Evolutionary conservation across 2,329 filamentous ascomycete genomes (phyloP), one percentile per base, ranked within the genome.

Genomic region (Colletotrichum simmondsii): DNA sequence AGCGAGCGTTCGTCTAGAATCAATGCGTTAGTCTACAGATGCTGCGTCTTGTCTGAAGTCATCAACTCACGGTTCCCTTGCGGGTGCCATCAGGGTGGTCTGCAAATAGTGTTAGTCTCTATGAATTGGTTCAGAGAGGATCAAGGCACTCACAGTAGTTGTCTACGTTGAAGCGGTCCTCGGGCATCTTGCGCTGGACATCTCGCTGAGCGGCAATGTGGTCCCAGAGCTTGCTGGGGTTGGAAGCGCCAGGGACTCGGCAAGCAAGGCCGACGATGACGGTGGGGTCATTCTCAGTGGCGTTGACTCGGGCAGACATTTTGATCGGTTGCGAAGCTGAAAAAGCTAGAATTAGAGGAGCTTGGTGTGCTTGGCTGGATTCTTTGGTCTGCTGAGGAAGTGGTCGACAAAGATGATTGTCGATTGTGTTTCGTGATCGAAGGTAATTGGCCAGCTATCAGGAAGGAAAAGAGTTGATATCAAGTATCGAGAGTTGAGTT

Each of bases 241-340:
- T 67, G 49, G 75, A 78, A 37, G 78, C 79, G 16, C 79, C 76
- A 3, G 80, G 78, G 30, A 81, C 78, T 16, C 76, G 75, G 37
- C 80, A 79, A 26, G 77, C 78, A 30, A 81, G 68, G 8, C 81
- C 81, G 56, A 82, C 75, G 26, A 83, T 78, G 59, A 80, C 81
- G 32, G 78, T 77, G 3, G 79, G 80, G 68, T 82, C 80, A 42
- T 74, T 65, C 49, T 32, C 72, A 57, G 61, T 59, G 26, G 52
- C 10, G 65, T 59, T 67, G 53, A 53, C 63, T 46, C 35, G 53
- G 32, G 54, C 53, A 70, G 74, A 68, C 75, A 77, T 77, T 62
- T 60, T 74, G 75, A 69, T 59, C 46, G 52, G 52, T 54, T 42
- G 53, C 53, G 53, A 56, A 56, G 53, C 22, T 19, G 22, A 16